A percentile compares a stretch with the other conserved stretches of the same genome.
phyloP scores from a whole-genome alignment of 495 filamentous ascomycete genomes.

The Hyaloscypha variabilis region DNA sequence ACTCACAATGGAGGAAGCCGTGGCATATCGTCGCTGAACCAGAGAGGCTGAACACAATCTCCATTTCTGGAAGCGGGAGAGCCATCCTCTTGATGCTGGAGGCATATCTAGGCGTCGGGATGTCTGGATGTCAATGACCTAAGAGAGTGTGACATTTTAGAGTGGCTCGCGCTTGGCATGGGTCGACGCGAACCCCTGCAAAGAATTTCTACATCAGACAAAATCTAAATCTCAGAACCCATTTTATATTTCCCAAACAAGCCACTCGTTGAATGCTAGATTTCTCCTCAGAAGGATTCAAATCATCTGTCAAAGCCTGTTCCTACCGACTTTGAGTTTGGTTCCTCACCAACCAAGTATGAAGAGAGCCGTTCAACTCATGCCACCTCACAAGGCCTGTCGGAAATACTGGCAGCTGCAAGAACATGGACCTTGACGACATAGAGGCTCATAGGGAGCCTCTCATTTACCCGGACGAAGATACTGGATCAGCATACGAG shows the following conservation, averaged over 20 bases:
- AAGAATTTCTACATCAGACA: neutral
- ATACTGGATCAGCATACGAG: conserved; percentile 32
- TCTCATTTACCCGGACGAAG: conserved; percentile 15
- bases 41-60: neutral
- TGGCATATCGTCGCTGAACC: conserved; percentile 16
- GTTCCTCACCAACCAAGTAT: conserved; percentile 16
- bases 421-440: conserved; percentile 30
- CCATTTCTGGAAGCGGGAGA: conserved; percentile 17
- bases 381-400: conserved; percentile 10
- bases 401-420: conserved; percentile 12
- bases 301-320: neutral
- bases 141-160: neutral
- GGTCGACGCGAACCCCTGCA: conserved; percentile 24
- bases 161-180: conserved; percentile 11
- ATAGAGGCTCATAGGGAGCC: conserved; percentile 18
- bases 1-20: conserved; percentile 5
- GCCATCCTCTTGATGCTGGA: conserved; percentile 33
- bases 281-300: neutral
- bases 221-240: neutral
- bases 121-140: neutral
- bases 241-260: too few species aligned
- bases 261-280: too few species aligned
- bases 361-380: neutral
- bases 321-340: neutral
- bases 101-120: conserved; percentile 23